Evolutionary conservation across 2,329 filamentous ascomycete species (phyloP).

Genomic region (Chrysoporthe deuterocubensis): DNA sequence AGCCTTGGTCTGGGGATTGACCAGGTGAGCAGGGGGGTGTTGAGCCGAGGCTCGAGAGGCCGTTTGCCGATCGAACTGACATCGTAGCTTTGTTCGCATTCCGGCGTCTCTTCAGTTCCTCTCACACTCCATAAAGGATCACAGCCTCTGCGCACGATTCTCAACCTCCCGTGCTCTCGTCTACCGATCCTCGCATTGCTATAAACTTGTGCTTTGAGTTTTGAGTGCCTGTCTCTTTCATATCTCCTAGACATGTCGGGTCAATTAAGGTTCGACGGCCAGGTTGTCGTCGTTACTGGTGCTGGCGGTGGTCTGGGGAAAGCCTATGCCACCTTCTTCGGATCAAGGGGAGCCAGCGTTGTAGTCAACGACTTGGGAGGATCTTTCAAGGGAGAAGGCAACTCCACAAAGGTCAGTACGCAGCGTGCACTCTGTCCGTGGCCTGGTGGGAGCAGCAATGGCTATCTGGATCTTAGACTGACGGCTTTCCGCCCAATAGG

Average conservation of each 20-base stretch:
- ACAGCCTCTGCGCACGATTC: not conserved
- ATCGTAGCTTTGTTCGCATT: constrained; percentile 1
- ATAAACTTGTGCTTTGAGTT: constrained; percentile 2
- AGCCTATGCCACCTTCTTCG: constrained; percentile 88
- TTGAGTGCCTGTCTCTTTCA: too few relatives aligned
- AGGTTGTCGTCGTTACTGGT: constrained; percentile 87
- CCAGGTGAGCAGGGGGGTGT: constrained; percentile 17
- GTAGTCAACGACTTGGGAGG: constrained; percentile 96
- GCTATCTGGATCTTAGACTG: not conserved
- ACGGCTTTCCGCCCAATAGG: constrained; percentile 49
- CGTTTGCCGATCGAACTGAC: constrained; percentile 19
- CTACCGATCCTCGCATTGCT: not conserved
- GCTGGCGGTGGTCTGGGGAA: constrained; percentile 82
- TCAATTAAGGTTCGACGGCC: constrained; percentile 81
- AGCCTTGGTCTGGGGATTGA: constrained; percentile 19
- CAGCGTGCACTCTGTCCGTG: not conserved
- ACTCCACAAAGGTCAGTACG: constrained; percentile 74
- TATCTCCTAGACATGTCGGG: constrained; percentile 53
- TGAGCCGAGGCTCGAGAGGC: constrained; percentile 27
- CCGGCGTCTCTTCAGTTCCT: not conserved
- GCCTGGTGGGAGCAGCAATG: not conserved
- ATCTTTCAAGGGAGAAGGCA: constrained; percentile 91
- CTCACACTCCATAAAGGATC: not conserved
- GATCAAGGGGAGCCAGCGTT: constrained; percentile 72
- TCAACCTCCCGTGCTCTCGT: not conserved